These are phyloP conservation scores for Exophiala dermatitidis DNA, from an alignment of 2,329 filamentous ascomycete genomes.

Conservation along the genomic window DNA sequence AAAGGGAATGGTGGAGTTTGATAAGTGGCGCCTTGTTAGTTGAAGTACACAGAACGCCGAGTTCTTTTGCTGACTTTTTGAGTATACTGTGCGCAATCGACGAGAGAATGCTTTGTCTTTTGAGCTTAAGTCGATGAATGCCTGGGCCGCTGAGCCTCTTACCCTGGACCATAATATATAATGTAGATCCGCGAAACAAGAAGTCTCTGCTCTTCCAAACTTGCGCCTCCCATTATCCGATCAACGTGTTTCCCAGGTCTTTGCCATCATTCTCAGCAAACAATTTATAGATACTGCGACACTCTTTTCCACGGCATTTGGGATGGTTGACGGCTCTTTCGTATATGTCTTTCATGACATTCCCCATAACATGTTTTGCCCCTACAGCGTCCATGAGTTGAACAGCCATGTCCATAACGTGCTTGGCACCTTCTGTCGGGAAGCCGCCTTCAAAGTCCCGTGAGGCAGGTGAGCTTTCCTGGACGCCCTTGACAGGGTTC, in stretches of 20 bases:
- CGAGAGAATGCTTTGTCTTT: too few relatives aligned
- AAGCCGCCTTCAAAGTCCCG: conserved; percentile 18
- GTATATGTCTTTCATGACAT: conserved; percentile 47
- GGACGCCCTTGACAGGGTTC: conserved; percentile 35
- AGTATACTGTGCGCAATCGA: too few relatives aligned
- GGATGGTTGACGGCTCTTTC: conserved; percentile 42
- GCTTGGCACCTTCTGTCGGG: neutral
- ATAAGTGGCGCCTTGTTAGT: too few relatives aligned
- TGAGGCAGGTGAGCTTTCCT: conserved; percentile 34
- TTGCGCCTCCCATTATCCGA: too few relatives aligned
- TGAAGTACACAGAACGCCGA: too few relatives aligned
- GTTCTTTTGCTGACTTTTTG: too few relatives aligned
- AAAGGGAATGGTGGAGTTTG: too few relatives aligned
- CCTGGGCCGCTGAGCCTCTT: too few relatives aligned
- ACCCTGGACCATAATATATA: too few relatives aligned
- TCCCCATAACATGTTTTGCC: conserved; percentile 44
- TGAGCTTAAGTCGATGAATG: too few relatives aligned
- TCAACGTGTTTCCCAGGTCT: neutral
- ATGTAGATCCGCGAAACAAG: too few relatives aligned
- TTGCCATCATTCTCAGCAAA: neutral
- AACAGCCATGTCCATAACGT: neutral
- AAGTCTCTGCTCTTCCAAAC: too few relatives aligned
- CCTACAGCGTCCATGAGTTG: conserved; percentile 37
- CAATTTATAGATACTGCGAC: conserved; percentile 46
- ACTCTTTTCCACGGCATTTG: conserved; percentile 48